Base-by-base conservation (phyloP, 2,329 filamentous ascomycete genomes). In the Xylariaceae sp. region DNA sequence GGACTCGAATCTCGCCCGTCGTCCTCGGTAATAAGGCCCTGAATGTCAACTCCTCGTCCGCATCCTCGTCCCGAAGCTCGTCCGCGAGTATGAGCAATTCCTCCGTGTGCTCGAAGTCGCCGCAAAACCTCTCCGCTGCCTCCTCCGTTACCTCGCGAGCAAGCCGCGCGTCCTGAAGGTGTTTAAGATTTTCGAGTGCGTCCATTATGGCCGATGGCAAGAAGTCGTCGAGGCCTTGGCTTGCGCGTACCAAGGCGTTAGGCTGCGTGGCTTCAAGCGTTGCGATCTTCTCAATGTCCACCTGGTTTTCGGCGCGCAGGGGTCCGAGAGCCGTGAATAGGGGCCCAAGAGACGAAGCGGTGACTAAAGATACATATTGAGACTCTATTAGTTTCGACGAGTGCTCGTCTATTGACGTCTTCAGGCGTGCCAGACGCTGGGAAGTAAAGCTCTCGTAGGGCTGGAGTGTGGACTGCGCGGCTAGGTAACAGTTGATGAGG, bases 171-270 rank as follows among this genome's bases (percentile, higher is more conserved):
- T 90, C 89, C 62, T 88, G 86, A 1, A 99, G 76, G 48, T 84
- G 79, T 64, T 87, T 88, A 30, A 97, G 74, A 61, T 91, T 90
- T 54, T 94, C 89, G 67, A 90, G 86, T 2, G 92, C 92, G 71
- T 99, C 94, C 80, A 97, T 93, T 35, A 96, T 80, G 2, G 93
- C 94, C 1, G 91, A 95, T 0, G 94, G 92, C 23, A 99, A 78
- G 75, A 97, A 99, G 62, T 91, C 87, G 70, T 99, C 94, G 5
- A 99, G 79, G 47, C 81, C 82, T 68, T 92, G 89, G 67, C 90
- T 90, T 1, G 88, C 86, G 53, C 79, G 76, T 1, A 82, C 75
- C n/a, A 97, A 78, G 0, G 80, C 74, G 4, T 80, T 75, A 0
- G 83, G 80, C 60, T 86, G 81, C 69, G 90, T 83, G 3, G 80